phyloP scores from a whole-genome alignment of 2,329 filamentous ascomycete species.

The Aspergillus puulaauensis region DNA sequence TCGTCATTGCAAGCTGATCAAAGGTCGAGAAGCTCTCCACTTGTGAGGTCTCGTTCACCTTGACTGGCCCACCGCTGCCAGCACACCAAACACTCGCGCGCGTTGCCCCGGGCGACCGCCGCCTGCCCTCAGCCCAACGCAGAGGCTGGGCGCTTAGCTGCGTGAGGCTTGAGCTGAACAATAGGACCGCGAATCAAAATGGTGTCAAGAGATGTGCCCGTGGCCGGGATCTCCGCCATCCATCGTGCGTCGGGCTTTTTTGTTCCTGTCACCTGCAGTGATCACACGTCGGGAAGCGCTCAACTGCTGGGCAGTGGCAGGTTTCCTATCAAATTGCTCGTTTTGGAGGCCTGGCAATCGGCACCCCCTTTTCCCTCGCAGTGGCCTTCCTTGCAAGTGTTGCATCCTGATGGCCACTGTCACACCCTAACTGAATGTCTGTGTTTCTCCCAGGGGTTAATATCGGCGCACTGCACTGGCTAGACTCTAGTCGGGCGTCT shows the following conservation, averaged over 20 bases:
- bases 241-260: background rate
- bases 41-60: slow-evolving; percentile 1
- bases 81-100: slow-evolving; percentile 24
- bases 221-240: slow-evolving; percentile 2
- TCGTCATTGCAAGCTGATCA: slow-evolving; percentile 15
- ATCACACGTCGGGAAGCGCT: background rate
- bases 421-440: background rate
- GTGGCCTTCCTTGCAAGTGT: background rate
- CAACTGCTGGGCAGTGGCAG: background rate
- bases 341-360: background rate
- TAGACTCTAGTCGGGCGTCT: background rate
- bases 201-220: background rate
- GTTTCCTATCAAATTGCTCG: background rate
- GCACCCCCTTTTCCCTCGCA: background rate
- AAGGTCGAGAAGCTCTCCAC: slow-evolving; percentile 11
- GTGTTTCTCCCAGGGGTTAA: background rate
- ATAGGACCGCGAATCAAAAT: slow-evolving; percentile 1
- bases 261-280: background rate
- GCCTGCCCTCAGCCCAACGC: slow-evolving; percentile 7
- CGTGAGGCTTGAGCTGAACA: slow-evolving; percentile 10
- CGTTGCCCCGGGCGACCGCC: slow-evolving; percentile 19
- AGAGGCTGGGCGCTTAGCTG: slow-evolving; percentile 4
- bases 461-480: background rate
- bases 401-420: background rate
- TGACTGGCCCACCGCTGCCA: slow-evolving; percentile 11